Percentiles rank a stretch among this genome's conserved stretches.
phyloP scores from a whole-genome alignment of 2,329 filamentous ascomycete species.

The Tolypocladium amazonense region DNA sequence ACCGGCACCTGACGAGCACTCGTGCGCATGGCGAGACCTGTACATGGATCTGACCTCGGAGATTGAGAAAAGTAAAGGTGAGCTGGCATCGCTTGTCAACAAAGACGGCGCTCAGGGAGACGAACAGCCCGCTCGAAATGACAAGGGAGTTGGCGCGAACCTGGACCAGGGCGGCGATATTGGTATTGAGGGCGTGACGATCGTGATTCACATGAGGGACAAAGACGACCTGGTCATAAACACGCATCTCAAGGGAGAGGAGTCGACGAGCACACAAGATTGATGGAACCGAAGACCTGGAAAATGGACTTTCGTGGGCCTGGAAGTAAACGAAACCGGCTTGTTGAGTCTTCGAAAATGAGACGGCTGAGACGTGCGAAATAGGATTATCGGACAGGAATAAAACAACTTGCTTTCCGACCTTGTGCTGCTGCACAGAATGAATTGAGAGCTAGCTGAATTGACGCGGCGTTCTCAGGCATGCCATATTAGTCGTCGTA shows the following conservation, averaged over 20 bases:
- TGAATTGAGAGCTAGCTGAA: neutral
- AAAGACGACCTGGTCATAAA: slow-evolving; percentile 42
- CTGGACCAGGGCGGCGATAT: slow-evolving; percentile 17
- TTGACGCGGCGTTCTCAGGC: neutral
- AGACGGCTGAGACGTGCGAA: neutral
- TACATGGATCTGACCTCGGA: slow-evolving; percentile 30
- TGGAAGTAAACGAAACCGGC: neutral
- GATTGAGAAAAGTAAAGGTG: slow-evolving; percentile 28
- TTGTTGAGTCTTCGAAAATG: neutral
- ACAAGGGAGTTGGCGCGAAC: slow-evolving; percentile 10
- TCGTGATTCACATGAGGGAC: slow-evolving; percentile 37
- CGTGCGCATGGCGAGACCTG: slow-evolving; percentile 30
- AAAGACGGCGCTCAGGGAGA: slow-evolving; percentile 6
- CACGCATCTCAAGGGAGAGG: slow-evolving; percentile 26
- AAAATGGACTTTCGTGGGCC: neutral
- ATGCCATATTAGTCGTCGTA: neutral
- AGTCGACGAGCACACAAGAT: neutral
- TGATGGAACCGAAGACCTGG: neutral
- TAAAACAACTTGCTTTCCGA: neutral
- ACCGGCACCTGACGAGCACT: slow-evolving; percentile 13
- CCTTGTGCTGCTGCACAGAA: neutral
- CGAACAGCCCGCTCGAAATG: slow-evolving; percentile 3
- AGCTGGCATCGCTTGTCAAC: slow-evolving; percentile 16
- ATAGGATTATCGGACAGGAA: neutral
- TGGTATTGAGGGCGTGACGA: slow-evolving; percentile 37